A percentile compares a stretch with the other conserved stretches of the same genome.
Evolutionary conservation across 2,329 filamentous ascomycete genomes (phyloP).

Genomic region (Arthrobotrys iridis): DNA sequence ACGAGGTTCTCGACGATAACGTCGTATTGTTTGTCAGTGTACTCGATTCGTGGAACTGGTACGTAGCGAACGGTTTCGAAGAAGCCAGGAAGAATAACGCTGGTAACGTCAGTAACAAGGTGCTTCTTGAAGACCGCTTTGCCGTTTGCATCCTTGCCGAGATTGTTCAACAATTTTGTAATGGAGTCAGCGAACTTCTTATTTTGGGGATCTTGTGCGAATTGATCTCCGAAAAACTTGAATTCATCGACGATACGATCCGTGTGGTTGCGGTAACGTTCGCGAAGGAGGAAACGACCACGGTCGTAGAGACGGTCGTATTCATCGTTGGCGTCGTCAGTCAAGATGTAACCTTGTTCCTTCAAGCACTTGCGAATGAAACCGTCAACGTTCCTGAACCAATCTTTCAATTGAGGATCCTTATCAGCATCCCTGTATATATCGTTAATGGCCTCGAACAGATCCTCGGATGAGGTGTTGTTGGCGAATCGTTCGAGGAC

Average conservation of each 20-base stretch:
- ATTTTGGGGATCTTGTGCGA: conserved; percentile 88
- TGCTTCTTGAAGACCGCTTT: conserved; percentile 92
- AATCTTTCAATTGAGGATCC: conserved; percentile 85
- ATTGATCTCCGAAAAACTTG: conserved; percentile 89
- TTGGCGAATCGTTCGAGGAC: conserved; percentile 97
- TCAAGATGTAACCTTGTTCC: conserved; percentile 89
- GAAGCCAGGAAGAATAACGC: conserved; percentile 82
- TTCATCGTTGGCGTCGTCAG: conserved; percentile 79
- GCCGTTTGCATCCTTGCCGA: conserved; percentile 87
- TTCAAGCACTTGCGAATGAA: conserved; percentile 86
- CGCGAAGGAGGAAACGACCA: conserved; percentile 84
- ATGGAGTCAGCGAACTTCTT: conserved; percentile 78
- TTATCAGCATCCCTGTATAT: conserved; percentile 88
- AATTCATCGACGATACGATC: conserved; percentile 87
- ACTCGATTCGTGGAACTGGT: conserved; percentile 92
- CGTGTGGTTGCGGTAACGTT: conserved; percentile 86
- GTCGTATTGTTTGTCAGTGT: conserved; percentile 83
- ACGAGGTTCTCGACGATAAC: conserved; percentile 93
- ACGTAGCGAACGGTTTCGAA: conserved; percentile 90
- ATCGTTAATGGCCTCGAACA: conserved; percentile 83
- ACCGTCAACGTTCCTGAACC: conserved; percentile 81
- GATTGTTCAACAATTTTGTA: conserved; percentile 85
- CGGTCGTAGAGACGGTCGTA: conserved; percentile 88
- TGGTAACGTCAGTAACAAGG: conserved; percentile 84
- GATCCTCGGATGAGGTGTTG: conserved; percentile 84